Percentiles rank a stretch among this genome's conserved stretches.
These are phyloP conservation scores for Trypanosoma rangeli DNA, from an alignment of 208 protist species.

Conservation along the genomic window DNA sequence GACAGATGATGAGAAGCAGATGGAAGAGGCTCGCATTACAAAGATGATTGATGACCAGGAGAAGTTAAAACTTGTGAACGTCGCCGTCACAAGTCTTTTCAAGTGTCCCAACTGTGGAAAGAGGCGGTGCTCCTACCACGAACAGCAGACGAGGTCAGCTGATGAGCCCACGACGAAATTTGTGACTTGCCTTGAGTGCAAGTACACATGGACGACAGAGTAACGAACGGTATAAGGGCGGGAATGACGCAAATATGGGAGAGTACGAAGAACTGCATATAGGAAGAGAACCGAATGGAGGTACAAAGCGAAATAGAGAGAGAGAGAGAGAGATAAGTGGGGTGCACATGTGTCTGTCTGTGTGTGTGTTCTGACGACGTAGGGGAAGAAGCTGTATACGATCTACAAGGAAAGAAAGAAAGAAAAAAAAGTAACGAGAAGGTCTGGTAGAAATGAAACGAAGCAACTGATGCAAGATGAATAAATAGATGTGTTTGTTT, in stretches of 20 bases:
- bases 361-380: no score
- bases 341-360: no score
- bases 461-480: background rate
- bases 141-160: conserved; percentile 95
- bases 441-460: background rate
- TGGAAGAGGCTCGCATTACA: conserved; percentile 84
- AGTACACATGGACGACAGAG: conserved; percentile 85
- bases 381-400: background rate
- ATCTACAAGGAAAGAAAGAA: conserved; percentile 5
- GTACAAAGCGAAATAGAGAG: background rate
- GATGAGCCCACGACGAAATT: conserved; percentile 99
- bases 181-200: conserved; percentile 93
- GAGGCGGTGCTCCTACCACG: conserved; percentile 85
- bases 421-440: background rate
- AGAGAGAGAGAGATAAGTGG: conserved; percentile 1
- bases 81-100: conserved; percentile 67
- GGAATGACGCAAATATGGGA: background rate
- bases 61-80: conserved; percentile 38
- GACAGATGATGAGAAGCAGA: conserved; percentile 92
- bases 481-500: conserved; percentile 1
- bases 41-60: conserved; percentile 87
- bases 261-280: background rate
- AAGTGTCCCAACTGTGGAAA: conserved; percentile 85
- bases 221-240: conserved; percentile 16
- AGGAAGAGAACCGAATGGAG: conserved; percentile 7